A percentile compares a stretch with the other conserved stretches of the same genome.
Conservation (phyloP, 2,329 filamentous ascomycete genomes). For the Plectosphaerella plurivora region DNA sequence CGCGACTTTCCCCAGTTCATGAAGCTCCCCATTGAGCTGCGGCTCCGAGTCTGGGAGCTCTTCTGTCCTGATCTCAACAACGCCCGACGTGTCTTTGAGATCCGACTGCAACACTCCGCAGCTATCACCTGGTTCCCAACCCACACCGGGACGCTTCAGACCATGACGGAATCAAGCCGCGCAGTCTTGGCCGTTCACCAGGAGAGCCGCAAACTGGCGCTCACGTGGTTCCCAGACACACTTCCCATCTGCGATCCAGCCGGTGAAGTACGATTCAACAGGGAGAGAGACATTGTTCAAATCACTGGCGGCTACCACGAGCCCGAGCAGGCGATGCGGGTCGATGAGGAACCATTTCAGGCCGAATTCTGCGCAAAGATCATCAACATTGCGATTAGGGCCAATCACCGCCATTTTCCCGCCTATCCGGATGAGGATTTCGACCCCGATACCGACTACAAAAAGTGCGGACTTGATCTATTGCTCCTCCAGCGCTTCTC, state of each 20-base stretch:
- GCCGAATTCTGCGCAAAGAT: not conserved
- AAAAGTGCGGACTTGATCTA: not conserved
- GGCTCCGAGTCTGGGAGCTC: conserved; percentile 25
- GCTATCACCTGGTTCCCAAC: conserved; percentile 7
- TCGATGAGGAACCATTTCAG: no score
- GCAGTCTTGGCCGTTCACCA: conserved; percentile 25
- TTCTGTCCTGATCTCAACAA: conserved; percentile 24
- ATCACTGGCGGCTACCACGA: not conserved
- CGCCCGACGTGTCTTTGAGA: conserved; percentile 22
- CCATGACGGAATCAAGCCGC: conserved; percentile 16
- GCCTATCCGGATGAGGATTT: not conserved
- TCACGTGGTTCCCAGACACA: conserved; percentile 24
- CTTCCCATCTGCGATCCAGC: conserved; percentile 19
- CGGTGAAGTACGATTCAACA: conserved; percentile 22
- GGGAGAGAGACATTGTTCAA: conserved; percentile 22
- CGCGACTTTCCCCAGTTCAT: conserved; percentile 18
- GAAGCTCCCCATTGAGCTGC: conserved; percentile 26
- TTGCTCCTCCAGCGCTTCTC: conserved; percentile 11
- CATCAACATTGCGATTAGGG: not conserved
- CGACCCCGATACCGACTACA: not conserved
- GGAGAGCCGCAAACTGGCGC: conserved; percentile 29
- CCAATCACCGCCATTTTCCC: not conserved
- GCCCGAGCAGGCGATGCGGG: not conserved
- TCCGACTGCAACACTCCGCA: conserved; percentile 7
- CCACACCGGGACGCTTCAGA: no score